phyloP scores from a whole-genome alignment of 352 stramenopile genomes.

The Pythium dissimile region DNA sequence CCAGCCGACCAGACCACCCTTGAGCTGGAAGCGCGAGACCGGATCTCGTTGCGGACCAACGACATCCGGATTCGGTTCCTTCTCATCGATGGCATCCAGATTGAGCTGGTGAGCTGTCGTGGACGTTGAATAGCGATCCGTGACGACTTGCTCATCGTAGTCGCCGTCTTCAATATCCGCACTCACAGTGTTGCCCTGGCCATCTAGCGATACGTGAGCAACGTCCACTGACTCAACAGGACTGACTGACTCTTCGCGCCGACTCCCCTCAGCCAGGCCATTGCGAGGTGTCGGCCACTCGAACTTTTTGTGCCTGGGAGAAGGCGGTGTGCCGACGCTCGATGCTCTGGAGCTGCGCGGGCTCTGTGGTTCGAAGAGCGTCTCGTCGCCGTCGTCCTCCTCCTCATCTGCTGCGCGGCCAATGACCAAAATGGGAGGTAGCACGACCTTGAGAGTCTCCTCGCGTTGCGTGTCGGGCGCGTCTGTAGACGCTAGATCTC shows the following conservation, averaged over 20 bases:
- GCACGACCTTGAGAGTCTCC: too few species aligned
- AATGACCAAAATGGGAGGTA: too few species aligned
- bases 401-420: too few species aligned
- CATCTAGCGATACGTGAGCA: too few species aligned
- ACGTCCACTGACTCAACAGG: too few species aligned
- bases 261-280: neutral
- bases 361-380: slow-evolving; percentile 18
- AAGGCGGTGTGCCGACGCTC: slow-evolving; percentile 12
- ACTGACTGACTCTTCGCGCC: neutral
- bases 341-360: slow-evolving; percentile 3
- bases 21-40: slow-evolving; percentile 53
- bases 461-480: too few species aligned
- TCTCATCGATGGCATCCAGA: slow-evolving; percentile 24
- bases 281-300: neutral
- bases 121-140: too few species aligned
- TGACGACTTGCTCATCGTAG: slow-evolving; percentile 1
- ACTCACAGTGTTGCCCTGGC: slow-evolving; percentile 2
- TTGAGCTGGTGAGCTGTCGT: slow-evolving; percentile 9
- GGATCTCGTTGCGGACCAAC: slow-evolving; percentile 36
- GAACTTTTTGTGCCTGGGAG: slow-evolving; percentile 14
- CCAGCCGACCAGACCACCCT: slow-evolving; percentile 60
- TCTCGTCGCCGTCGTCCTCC: slow-evolving; percentile 16
- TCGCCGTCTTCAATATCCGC: slow-evolving; percentile 5
- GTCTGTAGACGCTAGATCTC: too few species aligned
- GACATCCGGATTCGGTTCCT: slow-evolving; percentile 35